Evolutionary conservation across 768 basidiomycete genomes (phyloP).

Genomic region (Serendipita sp.): DNA sequence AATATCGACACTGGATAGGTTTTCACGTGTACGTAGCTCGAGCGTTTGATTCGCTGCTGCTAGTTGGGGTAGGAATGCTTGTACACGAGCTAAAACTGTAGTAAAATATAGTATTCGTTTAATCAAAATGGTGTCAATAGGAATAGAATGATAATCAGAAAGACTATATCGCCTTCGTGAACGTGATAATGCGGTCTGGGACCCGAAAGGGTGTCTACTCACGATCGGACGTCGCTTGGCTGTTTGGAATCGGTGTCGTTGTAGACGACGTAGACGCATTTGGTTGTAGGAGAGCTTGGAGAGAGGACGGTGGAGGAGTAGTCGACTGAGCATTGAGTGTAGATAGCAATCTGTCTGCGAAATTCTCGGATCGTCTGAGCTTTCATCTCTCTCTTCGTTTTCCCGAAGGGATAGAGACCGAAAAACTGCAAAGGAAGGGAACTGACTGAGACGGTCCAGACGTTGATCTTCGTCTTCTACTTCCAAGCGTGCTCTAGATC

Average conservation of each 20-base stretch:
- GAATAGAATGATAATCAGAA: too few relatives aligned
- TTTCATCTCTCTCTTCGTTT: too few relatives aligned
- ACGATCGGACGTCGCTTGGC: constrained; percentile 24
- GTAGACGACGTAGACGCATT: too few relatives aligned
- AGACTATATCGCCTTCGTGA: too few relatives aligned
- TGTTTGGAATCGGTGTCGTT: too few relatives aligned
- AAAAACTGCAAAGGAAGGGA: constrained; percentile 19
- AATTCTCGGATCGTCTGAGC: constrained; percentile 7
- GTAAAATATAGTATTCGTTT: too few relatives aligned
- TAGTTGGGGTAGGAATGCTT: constrained; percentile 51
- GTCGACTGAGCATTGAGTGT: constrained; percentile 18
- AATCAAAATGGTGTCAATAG: too few relatives aligned
- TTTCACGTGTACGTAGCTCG: constrained; percentile 27
- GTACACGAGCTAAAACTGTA: constrained; percentile 50
- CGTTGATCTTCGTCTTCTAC: constrained; percentile 34
- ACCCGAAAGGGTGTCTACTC: constrained; percentile 32
- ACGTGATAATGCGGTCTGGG: too few relatives aligned
- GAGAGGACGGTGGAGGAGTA: constrained; percentile 3
- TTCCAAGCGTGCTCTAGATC: constrained; percentile 23
- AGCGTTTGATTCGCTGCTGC: constrained; percentile 48
- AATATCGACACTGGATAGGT: constrained; percentile 51
- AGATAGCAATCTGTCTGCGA: background rate
- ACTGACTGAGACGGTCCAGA: constrained; percentile 28
- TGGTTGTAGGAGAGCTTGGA: too few relatives aligned
- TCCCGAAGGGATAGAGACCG: constrained; percentile 17